phyloP scores from a whole-genome alignment of 2,329 filamentous ascomycete genomes.

The Aspergillus floridensis region DNA sequence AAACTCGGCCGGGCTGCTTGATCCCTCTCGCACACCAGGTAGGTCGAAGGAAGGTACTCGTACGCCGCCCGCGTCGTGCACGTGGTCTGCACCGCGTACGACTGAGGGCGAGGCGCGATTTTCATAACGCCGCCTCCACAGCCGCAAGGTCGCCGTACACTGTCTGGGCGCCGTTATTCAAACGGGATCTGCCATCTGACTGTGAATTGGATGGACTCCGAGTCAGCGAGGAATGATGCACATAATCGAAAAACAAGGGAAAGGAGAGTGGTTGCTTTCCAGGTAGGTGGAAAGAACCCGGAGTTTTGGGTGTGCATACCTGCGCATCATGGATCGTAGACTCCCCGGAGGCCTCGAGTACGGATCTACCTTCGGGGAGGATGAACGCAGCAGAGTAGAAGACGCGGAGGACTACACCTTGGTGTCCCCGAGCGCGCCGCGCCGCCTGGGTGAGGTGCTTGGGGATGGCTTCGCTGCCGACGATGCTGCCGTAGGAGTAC shows the following conservation, averaged over 20 bases:
- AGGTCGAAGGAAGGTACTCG: constrained; percentile 10
- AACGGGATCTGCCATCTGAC: not conserved
- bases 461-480: constrained; percentile 5
- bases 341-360: not conserved
- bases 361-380: not conserved
- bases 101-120: constrained; percentile 5
- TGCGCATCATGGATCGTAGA: not conserved
- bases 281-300: not conserved
- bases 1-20: not conserved
- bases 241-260: too few relatives aligned
- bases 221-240: too few relatives aligned
- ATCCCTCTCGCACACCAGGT: constrained; percentile 7
- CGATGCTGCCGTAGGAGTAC: constrained; percentile 6
- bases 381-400: constrained; percentile 1
- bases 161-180: constrained; percentile 1
- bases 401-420: not conserved
- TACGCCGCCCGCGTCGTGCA: constrained; percentile 3
- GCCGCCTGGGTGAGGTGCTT: not conserved
- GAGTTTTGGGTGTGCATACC: not conserved
- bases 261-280: not conserved
- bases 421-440: not conserved
- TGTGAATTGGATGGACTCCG: not conserved
- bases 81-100: constrained; percentile 6
- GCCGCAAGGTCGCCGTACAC: constrained; percentile 7
- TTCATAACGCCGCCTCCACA: constrained; percentile 3